phyloP scores from a whole-genome alignment of 768 basidiomycete genomes.

The Sarcodon aspratus region DNA sequence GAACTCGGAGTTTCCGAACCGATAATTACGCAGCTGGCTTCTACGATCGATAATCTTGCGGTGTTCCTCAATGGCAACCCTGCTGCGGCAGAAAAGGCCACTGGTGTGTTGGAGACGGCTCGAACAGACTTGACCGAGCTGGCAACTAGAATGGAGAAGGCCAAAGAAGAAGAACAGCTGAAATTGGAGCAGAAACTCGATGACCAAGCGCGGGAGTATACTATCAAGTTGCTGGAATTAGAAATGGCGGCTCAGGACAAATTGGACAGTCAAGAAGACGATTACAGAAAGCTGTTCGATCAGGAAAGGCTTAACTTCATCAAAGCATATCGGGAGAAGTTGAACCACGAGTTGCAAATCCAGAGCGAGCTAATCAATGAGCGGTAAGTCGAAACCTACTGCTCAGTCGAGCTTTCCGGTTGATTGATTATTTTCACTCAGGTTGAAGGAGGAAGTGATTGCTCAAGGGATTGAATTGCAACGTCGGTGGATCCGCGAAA shows the following conservation, averaged over 20 bases:
- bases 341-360: conserved; percentile 73
- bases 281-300: conserved; percentile 72
- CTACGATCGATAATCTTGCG: conserved; percentile 87
- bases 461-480: conserved; percentile 97
- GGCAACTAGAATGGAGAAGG: conserved; percentile 62
- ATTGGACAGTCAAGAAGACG: conserved; percentile 77
- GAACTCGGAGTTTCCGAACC: conserved; percentile 72
- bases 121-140: conserved; percentile 73
- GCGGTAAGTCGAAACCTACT: conserved; percentile 41
- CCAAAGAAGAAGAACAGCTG: conserved; percentile 68
- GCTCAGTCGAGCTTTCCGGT: background rate
- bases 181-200: conserved; percentile 60
- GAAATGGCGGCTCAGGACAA: conserved; percentile 83
- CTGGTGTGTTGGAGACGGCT: conserved; percentile 68
- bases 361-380: conserved; percentile 94
- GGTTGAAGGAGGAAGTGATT: conserved; percentile 88
- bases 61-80: conserved; percentile 63
- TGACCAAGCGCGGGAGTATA: conserved; percentile 79
- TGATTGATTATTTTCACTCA: conserved; percentile 17
- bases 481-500: conserved; percentile 90
- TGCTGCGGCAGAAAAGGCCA: conserved; percentile 51
- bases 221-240: conserved; percentile 64
- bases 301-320: conserved; percentile 65
- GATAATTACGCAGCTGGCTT: conserved; percentile 85
- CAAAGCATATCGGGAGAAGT: conserved; percentile 73